These are phyloP conservation scores for Paxillus ammoniavirescens DNA, from an alignment of 768 basidiomycete species.

Conservation along the genomic window DNA sequence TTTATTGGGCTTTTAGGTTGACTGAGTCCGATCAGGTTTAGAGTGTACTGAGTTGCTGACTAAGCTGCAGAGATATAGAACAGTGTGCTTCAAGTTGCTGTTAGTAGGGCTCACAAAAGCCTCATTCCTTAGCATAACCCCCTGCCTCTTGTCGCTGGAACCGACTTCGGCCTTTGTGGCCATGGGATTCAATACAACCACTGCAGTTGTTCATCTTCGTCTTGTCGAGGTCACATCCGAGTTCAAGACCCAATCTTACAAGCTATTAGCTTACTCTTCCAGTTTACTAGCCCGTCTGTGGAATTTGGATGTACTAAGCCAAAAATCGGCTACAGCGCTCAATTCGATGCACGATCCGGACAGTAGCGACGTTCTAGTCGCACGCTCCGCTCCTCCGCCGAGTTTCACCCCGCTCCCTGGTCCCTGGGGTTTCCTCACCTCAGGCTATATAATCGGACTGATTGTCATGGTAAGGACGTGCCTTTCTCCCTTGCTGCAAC, in stretches of 20 bases:
- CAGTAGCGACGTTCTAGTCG: background rate
- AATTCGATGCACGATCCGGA: slow-evolving; percentile 5
- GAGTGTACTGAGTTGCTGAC: slow-evolving; percentile 12
- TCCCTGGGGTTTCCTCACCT: slow-evolving; percentile 72
- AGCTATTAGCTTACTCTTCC: slow-evolving; percentile 40
- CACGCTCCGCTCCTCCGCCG: slow-evolving; percentile 10
- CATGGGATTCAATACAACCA: slow-evolving; percentile 1
- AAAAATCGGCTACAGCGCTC: slow-evolving; percentile 8
- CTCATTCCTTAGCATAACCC: background rate
- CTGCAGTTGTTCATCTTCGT: background rate
- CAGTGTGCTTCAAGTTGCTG: background rate
- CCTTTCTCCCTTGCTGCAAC: background rate
- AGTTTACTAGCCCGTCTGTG: slow-evolving; percentile 41
- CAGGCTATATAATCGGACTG: slow-evolving; percentile 67
- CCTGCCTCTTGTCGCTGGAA: background rate
- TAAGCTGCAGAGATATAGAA: slow-evolving; percentile 11
- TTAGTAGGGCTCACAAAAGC: background rate
- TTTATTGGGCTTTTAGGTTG: background rate
- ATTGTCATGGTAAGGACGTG: slow-evolving; percentile 54
- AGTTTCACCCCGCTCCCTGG: slow-evolving; percentile 42
- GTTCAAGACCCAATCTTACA: slow-evolving; percentile 18
- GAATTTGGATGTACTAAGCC: slow-evolving; percentile 31
- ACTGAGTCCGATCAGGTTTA: too few relatives aligned
- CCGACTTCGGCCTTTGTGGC: background rate
- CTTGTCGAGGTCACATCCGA: slow-evolving; percentile 12